Conservation (phyloP, 2,329 filamentous ascomycete genomes). For the Ceratocystis cacaofunesta region DNA sequence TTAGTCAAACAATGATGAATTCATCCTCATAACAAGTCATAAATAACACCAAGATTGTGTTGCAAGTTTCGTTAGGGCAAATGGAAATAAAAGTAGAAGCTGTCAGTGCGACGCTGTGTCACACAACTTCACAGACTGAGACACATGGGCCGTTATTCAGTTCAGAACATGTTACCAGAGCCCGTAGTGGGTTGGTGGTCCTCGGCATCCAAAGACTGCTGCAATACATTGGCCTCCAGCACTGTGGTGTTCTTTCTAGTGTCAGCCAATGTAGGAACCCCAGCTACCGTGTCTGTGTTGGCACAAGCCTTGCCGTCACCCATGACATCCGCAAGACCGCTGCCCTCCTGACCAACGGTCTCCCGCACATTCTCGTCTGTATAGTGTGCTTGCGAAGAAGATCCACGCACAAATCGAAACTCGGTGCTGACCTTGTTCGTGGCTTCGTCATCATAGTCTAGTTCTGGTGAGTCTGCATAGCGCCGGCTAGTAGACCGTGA, state of each 20-base stretch:
- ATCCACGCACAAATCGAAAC: constrained; percentile 5
- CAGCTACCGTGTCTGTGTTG: not conserved
- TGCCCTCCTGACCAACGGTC: constrained; percentile 29
- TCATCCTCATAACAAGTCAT: not conserved
- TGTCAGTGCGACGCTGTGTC: not conserved
- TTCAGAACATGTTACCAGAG: not conserved
- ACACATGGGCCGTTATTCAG: not conserved
- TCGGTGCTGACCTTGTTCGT: constrained; percentile 3
- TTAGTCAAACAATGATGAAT: constrained; percentile 1
- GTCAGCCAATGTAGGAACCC: constrained; percentile 22
- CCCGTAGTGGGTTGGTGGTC: not conserved
- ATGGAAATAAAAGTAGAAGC: not conserved
- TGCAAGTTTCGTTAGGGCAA: not conserved
- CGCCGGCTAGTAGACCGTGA: constrained; percentile 20
- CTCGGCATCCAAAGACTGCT: not conserved
- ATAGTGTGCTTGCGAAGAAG: constrained; percentile 8
- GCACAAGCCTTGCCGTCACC: constrained; percentile 20
- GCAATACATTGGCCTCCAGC: not conserved
- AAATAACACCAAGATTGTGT: not conserved
- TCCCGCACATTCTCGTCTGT: constrained; percentile 27
- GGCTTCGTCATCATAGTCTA: constrained; percentile 32
- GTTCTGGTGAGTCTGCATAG: constrained; percentile 38
- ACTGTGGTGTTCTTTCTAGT: not conserved
- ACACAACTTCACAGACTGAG: not conserved
- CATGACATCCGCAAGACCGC: constrained; percentile 16